phyloP scores from a whole-genome alignment of 495 filamentous ascomycete genomes.

The Talaromyces liani region DNA sequence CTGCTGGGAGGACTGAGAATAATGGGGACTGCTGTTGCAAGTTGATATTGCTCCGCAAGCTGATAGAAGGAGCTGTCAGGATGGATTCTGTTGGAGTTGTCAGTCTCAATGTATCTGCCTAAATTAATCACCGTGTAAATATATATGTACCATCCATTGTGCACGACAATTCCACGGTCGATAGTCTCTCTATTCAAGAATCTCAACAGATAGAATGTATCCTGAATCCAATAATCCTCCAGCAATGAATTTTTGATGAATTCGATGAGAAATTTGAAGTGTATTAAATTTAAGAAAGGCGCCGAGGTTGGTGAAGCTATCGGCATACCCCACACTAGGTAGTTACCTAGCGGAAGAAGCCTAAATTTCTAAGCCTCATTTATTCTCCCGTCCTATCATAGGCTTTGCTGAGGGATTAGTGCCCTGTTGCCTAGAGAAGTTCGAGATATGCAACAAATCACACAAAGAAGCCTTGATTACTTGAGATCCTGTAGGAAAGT shows the following conservation, averaged over 20 bases:
- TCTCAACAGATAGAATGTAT: neutral
- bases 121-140: neutral
- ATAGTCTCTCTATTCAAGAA: neutral
- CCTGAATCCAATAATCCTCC: neutral
- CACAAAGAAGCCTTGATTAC: too few relatives aligned
- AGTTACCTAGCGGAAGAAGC: neutral
- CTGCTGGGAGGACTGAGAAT: conserved; percentile 17
- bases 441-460: too few relatives aligned
- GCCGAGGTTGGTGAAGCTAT: neutral
- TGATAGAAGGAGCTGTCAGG: neutral
- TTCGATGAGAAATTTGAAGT: neutral
- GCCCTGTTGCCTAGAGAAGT: neutral
- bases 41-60: neutral
- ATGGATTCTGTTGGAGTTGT: neutral
- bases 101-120: neutral
- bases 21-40: conserved; percentile 12
- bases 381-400: neutral
- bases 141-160: neutral
- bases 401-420: neutral
- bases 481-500: too few relatives aligned
- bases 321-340: neutral
- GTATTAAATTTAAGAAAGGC: neutral
- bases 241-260: neutral
- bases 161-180: neutral
- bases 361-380: neutral